These are phyloP conservation scores for Wickerhamiella occidentalis DNA, from an alignment of 805 yeast species.

Conservation along the genomic window DNA sequence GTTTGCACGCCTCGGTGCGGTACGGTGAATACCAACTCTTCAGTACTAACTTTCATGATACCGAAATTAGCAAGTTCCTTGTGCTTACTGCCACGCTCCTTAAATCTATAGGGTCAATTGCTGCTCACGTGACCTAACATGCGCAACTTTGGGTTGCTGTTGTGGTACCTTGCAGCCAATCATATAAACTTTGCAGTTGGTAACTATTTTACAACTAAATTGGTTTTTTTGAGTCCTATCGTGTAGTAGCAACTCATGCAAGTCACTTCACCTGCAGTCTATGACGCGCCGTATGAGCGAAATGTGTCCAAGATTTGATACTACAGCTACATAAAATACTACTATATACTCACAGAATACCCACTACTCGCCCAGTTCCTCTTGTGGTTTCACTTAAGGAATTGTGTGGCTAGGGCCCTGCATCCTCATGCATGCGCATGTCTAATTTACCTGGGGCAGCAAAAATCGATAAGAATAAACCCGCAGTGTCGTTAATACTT, in stretches of 20 bases:
- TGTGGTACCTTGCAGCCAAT: background rate
- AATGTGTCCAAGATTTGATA: too few relatives aligned
- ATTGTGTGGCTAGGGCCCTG: background rate
- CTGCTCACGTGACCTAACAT: constrained; percentile 10
- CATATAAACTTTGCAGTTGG: background rate
- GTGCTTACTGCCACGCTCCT: constrained; percentile 1
- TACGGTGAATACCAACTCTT: background rate
- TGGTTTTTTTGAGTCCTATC: background rate
- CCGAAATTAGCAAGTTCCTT: background rate
- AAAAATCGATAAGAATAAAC: background rate
- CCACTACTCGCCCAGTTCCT: too few relatives aligned
- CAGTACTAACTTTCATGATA: constrained; percentile 5
- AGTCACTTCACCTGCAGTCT: background rate
- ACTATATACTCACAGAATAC: too few relatives aligned
- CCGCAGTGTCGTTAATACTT: too few relatives aligned
- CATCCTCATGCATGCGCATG: background rate
- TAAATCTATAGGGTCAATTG: constrained; percentile 4
- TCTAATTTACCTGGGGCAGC: constrained; percentile 1
- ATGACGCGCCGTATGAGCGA: background rate
- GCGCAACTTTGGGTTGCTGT: background rate
- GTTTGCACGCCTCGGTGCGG: constrained; percentile 25
- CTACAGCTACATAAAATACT: too few relatives aligned
- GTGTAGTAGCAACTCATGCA: background rate
- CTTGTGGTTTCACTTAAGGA: background rate
- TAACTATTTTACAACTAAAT: background rate